Conservation (phyloP, 495 filamentous ascomycete species). For the Aspergillus heteromorphus region DNA sequence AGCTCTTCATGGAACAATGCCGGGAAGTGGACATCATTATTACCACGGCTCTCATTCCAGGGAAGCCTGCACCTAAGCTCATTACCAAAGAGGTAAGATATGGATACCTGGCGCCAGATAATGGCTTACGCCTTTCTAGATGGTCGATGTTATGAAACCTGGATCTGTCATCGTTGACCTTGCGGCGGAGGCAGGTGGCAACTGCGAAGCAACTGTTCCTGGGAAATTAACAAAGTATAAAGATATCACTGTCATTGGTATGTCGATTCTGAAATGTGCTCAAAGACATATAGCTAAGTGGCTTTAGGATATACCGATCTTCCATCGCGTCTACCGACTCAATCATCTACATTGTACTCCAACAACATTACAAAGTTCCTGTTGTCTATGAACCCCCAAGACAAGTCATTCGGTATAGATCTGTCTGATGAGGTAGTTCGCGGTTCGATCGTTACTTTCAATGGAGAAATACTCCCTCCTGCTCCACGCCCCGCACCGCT, state of each 20-base stretch:
- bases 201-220: constrained; percentile 69
- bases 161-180: constrained; percentile 78
- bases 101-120: background rate
- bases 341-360: constrained; percentile 76
- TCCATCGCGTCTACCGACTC: constrained; percentile 72
- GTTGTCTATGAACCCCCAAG: constrained; percentile 67
- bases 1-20: constrained; percentile 74
- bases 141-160: constrained; percentile 75
- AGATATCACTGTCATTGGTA: constrained; percentile 74
- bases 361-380: constrained; percentile 85
- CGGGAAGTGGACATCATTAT: constrained; percentile 83
- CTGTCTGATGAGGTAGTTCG: constrained; percentile 74
- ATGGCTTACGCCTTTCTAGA: constrained; percentile 24
- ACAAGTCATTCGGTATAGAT: constrained; percentile 69
- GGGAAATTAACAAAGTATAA: constrained; percentile 63
- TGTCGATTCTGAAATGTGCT: constrained; percentile 9
- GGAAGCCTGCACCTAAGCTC: constrained; percentile 66
- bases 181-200: constrained; percentile 74
- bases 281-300: constrained; percentile 5
- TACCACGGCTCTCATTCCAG: constrained; percentile 77
- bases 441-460: constrained; percentile 68
- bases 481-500: constrained; percentile 68
- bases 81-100: constrained; percentile 56
- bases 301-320: constrained; percentile 68
- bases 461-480: constrained; percentile 66